Conservation (phyloP, 768 basidiomycete species). For the Russula lepida region DNA sequence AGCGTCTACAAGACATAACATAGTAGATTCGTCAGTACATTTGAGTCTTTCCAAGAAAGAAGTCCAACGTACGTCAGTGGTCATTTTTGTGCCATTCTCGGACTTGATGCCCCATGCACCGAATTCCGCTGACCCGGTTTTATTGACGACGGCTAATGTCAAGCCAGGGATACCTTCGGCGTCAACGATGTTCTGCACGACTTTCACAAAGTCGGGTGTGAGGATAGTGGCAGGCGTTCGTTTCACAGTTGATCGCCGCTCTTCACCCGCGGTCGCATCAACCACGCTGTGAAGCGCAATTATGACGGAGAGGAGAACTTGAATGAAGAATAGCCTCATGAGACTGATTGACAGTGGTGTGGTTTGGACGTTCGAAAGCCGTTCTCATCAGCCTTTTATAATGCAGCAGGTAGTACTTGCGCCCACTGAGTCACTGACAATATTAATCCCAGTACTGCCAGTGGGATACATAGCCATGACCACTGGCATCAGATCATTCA, state of each 20-base stretch:
- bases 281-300: neutral
- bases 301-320: neutral
- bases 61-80: slow-evolving; percentile 7
- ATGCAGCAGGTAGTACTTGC: neutral
- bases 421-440: too few relatives aligned
- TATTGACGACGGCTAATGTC: slow-evolving; percentile 3
- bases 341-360: neutral
- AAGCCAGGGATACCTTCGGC: slow-evolving; percentile 3
- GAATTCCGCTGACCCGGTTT: neutral
- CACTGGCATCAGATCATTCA: too few relatives aligned
- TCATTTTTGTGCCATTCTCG: slow-evolving; percentile 13
- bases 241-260: neutral
- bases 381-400: neutral
- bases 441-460: neutral
- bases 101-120: slow-evolving; percentile 13
- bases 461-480: too few relatives aligned
- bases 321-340: neutral
- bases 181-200: neutral
- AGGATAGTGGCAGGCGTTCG: neutral
- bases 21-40: neutral
- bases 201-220: slow-evolving; percentile 2
- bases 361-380: neutral
- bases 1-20: slow-evolving; percentile 28
- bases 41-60: neutral
- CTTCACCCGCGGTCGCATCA: neutral